Percentiles rank a stretch among this genome's conserved stretches.
These are phyloP conservation scores for Striga hermonthica DNA, from an alignment of 305 asterid genomes.

Conservation along the genomic window DNA sequence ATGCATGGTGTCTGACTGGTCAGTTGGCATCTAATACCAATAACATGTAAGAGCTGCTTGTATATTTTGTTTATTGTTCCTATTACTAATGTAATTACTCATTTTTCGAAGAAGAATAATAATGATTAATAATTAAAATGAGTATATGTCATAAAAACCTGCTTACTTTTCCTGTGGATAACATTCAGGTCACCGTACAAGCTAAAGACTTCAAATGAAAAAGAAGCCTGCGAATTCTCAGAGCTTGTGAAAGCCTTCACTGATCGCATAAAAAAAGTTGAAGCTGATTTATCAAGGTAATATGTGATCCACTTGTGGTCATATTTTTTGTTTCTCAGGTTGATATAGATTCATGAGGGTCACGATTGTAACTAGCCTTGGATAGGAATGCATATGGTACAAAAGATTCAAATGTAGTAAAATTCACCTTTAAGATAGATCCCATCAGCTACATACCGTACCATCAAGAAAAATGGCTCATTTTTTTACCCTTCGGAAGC, in stretches of 20 bases:
- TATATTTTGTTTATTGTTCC: conserved; percentile 9
- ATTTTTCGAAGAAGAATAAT: conserved; percentile 5
- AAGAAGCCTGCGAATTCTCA: conserved; percentile 35
- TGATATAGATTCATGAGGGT: background rate
- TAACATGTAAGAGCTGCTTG: conserved; percentile 39
- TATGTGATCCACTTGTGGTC: conserved; percentile 2
- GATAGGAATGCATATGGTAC: background rate
- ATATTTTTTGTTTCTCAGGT: background rate
- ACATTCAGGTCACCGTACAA: conserved; percentile 47
- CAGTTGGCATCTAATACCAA: conserved; percentile 31
- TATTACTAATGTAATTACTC: conserved; percentile 12
- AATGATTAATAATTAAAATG: background rate
- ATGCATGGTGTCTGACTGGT: conserved; percentile 51
- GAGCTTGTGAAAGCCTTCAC: conserved; percentile 41
- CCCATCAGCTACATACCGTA: background rate
- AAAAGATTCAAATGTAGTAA: background rate
- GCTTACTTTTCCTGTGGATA: conserved; percentile 10
- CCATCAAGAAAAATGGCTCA: background rate
- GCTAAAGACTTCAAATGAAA: conserved; percentile 36
- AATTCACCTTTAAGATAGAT: background rate
- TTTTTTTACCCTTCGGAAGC: background rate
- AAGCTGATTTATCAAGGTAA: conserved; percentile 53
- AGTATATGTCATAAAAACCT: background rate
- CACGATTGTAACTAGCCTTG: background rate
- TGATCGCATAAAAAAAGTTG: conserved; percentile 46